Evolutionary conservation across 2,329 filamentous ascomycete genomes (phyloP), one percentile per base, ranked within the genome.

Genomic region (Penicillium sp.): DNA sequence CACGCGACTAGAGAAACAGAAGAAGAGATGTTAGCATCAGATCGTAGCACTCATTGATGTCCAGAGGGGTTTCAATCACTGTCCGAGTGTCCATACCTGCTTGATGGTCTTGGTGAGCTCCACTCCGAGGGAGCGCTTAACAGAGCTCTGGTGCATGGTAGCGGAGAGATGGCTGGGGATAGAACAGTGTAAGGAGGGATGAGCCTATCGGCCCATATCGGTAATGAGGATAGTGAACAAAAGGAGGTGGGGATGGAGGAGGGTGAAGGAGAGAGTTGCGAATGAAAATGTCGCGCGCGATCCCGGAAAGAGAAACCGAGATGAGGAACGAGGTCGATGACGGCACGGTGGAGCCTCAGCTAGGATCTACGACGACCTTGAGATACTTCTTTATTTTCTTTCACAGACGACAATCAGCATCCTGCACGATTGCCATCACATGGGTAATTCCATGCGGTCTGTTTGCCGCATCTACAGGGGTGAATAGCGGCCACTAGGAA

Each of bases 1-100:
- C 85, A 54, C 85, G 86, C 51, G 89, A 81, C 89, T 95, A 71
- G 50, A 54, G 47, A 7, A 23, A 22, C n/a, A n/a, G 38, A 43
- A 36, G 13, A 37, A n/a, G n/a, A 35, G 18, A 13, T 13, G 47
- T 56, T 27, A 57, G 50, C 23, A 42, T 29, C n/a, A 4, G 41
- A 27, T 40, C 31, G 18, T 8, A 41, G 10, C 16, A 26, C 14
- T 28, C 13, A 36, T 40, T 27, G 23, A 40, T 22, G 32, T 24
- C 50, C 16, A 40, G 41, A 40, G 38, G 38, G 29, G 27, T 36
- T 10, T 40, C 9, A 2, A 37, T 38, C 36, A 31, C 50, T 44
- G 31, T 35, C 39, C 45, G 44, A 40, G 34, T 28, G 42, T 32
- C 31, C 40, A 29, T 67, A 73, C 71, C 63, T 73, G 63, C 57